These are phyloP conservation scores for Begonia peltatifolia DNA, from an alignment of 306 rosid species.

Conservation along the genomic window DNA sequence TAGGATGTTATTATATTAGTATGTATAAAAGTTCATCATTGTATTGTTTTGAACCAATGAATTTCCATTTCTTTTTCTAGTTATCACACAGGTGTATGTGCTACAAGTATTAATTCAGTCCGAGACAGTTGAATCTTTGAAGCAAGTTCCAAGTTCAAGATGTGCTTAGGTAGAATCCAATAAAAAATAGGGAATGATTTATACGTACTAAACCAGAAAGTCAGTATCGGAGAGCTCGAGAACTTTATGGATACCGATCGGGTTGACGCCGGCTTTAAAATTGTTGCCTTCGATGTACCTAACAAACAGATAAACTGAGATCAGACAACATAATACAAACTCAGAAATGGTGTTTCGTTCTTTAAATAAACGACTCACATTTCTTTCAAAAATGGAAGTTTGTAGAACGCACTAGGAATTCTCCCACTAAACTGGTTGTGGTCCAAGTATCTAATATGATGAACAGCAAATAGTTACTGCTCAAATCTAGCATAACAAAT, in stretches of 20 bases:
- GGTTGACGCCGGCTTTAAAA: neutral
- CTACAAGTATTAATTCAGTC: too few species aligned
- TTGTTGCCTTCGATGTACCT: constrained; percentile 6
- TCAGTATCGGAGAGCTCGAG: neutral
- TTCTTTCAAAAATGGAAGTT: constrained; percentile 89
- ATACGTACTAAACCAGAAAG: neutral
- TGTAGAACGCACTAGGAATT: constrained; percentile 78
- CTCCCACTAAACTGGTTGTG: constrained; percentile 96
- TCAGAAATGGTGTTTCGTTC: neutral
- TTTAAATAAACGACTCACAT: constrained; percentile 46
- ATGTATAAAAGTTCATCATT: too few species aligned
- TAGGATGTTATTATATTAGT: too few species aligned
- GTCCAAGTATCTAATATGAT: constrained; percentile 58
- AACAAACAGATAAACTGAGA: neutral
- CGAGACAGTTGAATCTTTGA: too few species aligned
- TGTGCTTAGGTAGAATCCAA: too few species aligned
- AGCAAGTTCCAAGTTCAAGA: too few species aligned
- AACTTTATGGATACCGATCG: neutral
- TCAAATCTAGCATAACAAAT: too few species aligned
- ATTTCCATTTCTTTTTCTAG: too few species aligned
- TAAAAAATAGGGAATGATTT: too few species aligned
- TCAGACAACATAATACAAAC: neutral
- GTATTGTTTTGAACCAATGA: too few species aligned
- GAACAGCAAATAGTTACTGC: too few species aligned
- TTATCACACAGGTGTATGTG: too few species aligned